phyloP scores from a whole-genome alignment of 805 yeast genomes.

The Starmerella bacillaris region DNA sequence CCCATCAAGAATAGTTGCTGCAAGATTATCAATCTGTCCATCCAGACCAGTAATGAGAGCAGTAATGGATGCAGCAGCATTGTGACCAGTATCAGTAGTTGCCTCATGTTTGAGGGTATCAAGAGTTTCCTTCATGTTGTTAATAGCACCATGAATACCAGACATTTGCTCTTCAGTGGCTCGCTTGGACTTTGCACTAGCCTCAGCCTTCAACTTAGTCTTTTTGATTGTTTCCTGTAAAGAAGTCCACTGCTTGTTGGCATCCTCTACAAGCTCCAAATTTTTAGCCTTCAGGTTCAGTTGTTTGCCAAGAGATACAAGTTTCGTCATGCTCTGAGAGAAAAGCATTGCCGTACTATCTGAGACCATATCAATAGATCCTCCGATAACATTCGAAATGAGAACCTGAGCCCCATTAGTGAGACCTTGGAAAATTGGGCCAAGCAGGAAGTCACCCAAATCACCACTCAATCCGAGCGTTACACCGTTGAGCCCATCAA shows the following conservation, averaged over 20 bases:
- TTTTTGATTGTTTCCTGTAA: background rate
- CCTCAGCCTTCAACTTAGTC: no score
- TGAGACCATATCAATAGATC: constrained; percentile 14
- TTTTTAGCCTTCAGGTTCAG: constrained; percentile 10
- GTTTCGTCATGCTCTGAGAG: constrained; percentile 11
- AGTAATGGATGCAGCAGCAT: constrained; percentile 13
- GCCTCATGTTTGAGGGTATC: constrained; percentile 15
- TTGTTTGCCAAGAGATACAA: constrained; percentile 12
- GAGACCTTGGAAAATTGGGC: constrained; percentile 21
- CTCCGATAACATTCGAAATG: constrained; percentile 17
- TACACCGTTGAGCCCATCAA: constrained; percentile 9
- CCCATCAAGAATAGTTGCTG: constrained; percentile 12
- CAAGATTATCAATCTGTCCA: constrained; percentile 21
- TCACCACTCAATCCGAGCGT: constrained; percentile 13
- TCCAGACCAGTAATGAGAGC: constrained; percentile 22
- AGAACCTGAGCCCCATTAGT: constrained; percentile 21
- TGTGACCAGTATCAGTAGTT: constrained; percentile 14
- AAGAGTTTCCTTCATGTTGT: constrained; percentile 13
- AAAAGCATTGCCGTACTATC: constrained; percentile 15
- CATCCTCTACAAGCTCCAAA: constrained; percentile 5
- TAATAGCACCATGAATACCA: constrained; percentile 13
- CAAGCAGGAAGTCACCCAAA: constrained; percentile 14
- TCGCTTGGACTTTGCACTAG: no score
- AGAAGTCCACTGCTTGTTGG: constrained; percentile 1
- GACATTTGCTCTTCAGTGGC: constrained; percentile 13